Percentiles rank a stretch among this genome's conserved stretches.
phyloP scores from a whole-genome alignment of 1,284 basidiomycete species.

The Cutaneotrichosporon daszewskae region DNA sequence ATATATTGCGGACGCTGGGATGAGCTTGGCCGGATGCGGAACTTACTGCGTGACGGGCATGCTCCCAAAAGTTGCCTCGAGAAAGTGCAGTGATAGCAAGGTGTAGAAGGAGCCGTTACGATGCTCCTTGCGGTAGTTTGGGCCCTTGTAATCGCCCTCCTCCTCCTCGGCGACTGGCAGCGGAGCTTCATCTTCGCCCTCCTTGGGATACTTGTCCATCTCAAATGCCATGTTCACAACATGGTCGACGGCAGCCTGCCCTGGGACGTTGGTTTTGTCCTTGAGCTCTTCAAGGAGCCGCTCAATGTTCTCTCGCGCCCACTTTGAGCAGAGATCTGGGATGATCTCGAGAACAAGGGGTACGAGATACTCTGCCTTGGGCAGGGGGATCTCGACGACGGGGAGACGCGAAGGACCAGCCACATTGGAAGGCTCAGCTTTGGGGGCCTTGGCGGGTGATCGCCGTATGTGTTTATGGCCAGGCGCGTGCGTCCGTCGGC shows the following conservation, averaged over 20 bases:
- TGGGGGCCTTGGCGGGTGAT: constrained; percentile 1
- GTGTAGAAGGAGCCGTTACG: constrained; percentile 2
- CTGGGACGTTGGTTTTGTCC: constrained; percentile 6
- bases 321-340: constrained; percentile 32
- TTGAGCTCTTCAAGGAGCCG: constrained; percentile 8
- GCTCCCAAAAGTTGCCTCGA: constrained; percentile 4
- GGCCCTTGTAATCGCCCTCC: constrained; percentile 14
- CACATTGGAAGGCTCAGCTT: no score
- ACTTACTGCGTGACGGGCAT: constrained; percentile 21
- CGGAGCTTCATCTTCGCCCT: constrained; percentile 7
- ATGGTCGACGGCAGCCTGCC: constrained; percentile 12
- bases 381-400: background rate
- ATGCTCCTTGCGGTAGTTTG: constrained; percentile 15
- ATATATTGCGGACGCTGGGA: constrained; percentile 23
- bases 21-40: no score
- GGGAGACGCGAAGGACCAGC: constrained; percentile 3
- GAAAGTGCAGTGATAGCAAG: background rate
- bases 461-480: no score
- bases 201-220: constrained; percentile 31
- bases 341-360: constrained; percentile 35
- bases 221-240: constrained; percentile 29
- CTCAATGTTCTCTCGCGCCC: constrained; percentile 14
- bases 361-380: constrained; percentile 20
- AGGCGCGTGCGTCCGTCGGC: no score
- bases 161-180: constrained; percentile 6